Conservation (phyloP, 208 protist genomes). For the Crithidia fasciculata region DNA sequence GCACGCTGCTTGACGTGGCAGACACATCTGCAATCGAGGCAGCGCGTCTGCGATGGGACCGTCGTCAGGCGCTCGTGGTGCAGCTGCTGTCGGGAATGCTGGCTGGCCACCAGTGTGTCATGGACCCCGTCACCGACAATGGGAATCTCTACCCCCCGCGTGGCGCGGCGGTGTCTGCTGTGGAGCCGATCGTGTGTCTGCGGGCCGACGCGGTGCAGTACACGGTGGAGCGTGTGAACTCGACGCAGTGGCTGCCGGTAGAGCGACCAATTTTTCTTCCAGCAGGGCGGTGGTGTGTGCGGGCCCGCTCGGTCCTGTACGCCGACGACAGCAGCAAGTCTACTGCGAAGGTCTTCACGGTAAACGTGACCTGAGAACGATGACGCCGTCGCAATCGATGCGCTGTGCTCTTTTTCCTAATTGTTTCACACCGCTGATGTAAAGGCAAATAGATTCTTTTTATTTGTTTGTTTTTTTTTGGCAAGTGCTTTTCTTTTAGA, state of each 20-base stretch:
- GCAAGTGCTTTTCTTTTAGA: too few species aligned
- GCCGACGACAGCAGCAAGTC: conserved; percentile 45
- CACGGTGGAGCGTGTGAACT: conserved; percentile 59
- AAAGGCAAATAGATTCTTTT: too few species aligned
- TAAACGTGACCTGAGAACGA: conserved; percentile 41
- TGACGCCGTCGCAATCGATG: too few species aligned
- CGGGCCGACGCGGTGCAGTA: conserved; percentile 42
- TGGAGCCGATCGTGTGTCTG: conserved; percentile 31
- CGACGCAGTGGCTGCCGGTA: conserved; percentile 62
- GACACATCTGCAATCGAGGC: conserved; percentile 34
- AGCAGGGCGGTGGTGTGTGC: conserved; percentile 81
- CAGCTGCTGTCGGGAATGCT: conserved; percentile 12
- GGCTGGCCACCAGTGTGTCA: conserved; percentile 13
- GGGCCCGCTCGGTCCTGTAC: conserved; percentile 45
- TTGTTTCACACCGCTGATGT: too few species aligned
- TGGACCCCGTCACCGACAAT: conserved; percentile 28
- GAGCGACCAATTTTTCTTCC: conserved; percentile 63
- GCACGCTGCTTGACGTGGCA: conserved; percentile 25
- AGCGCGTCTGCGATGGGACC: conserved; percentile 43
- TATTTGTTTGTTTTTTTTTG: too few species aligned
- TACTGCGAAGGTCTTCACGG: conserved; percentile 71
- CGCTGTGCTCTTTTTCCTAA: too few species aligned
- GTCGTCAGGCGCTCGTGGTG: conserved; percentile 31
- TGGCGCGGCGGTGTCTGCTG: neutral
- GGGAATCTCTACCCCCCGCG: conserved; percentile 10